These are phyloP conservation scores for Apiosordaria backusii DNA, from an alignment of 495 filamentous ascomycete species.

Conservation along the genomic window DNA sequence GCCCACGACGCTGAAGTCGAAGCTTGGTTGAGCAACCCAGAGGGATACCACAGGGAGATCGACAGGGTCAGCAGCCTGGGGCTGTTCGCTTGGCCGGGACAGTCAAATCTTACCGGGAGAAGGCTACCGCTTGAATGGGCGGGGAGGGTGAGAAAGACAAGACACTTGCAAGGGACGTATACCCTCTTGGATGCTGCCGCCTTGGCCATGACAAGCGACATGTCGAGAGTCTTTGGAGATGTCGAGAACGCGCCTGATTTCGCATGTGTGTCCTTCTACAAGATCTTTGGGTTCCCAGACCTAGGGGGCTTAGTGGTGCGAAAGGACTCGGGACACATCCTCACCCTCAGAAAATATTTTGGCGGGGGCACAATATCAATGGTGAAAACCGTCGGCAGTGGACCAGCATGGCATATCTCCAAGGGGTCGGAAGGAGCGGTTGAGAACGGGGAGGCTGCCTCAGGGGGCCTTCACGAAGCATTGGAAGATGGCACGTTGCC, in stretches of 20 bases:
- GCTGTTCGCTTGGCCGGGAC: slow-evolving; percentile 73
- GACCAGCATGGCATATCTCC: slow-evolving; percentile 60
- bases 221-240: slow-evolving; percentile 56
- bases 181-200: slow-evolving; percentile 72
- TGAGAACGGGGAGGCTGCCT: background rate
- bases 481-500: slow-evolving; percentile 77
- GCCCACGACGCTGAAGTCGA: slow-evolving; percentile 62
- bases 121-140: slow-evolving; percentile 63
- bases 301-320: slow-evolving; percentile 69
- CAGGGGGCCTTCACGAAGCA: slow-evolving; percentile 51
- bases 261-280: slow-evolving; percentile 69
- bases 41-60: background rate
- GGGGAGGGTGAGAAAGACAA: slow-evolving; percentile 39
- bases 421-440: slow-evolving; percentile 44
- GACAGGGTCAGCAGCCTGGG: slow-evolving; percentile 34
- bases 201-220: slow-evolving; percentile 60
- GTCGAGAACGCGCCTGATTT: slow-evolving; percentile 65
- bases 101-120: slow-evolving; percentile 75
- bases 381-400: slow-evolving; percentile 48
- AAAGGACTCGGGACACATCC: slow-evolving; percentile 57
- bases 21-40: slow-evolving; percentile 50
- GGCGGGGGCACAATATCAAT: slow-evolving; percentile 75
- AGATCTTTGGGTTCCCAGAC: slow-evolving; percentile 79
- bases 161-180: slow-evolving; percentile 50
- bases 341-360: slow-evolving; percentile 65